Percentiles rank a stretch among this genome's conserved stretches.
phyloP scores from a whole-genome alignment of 2,329 filamentous ascomycete genomes.

The Paecilomyces formosus region DNA sequence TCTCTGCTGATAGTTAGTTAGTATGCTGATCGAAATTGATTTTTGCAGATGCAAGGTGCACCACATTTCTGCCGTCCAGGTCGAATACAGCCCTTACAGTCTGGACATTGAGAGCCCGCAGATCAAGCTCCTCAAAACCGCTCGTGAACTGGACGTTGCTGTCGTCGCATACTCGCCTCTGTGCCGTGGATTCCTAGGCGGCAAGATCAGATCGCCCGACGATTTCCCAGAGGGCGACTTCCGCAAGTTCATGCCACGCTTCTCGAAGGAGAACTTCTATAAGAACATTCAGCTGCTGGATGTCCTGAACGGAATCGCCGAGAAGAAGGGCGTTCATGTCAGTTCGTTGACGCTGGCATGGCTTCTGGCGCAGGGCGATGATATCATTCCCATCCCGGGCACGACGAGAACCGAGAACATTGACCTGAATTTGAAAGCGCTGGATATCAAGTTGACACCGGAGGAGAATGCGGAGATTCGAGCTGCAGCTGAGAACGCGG shows the following conservation, averaged over 20 bases:
- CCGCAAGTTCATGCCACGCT: slow-evolving; percentile 42
- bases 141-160: slow-evolving; percentile 38
- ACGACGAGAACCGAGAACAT: slow-evolving; percentile 17
- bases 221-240: slow-evolving; percentile 39
- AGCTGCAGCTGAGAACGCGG: slow-evolving; percentile 12
- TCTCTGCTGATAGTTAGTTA: not conserved
- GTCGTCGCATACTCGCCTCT: slow-evolving; percentile 34
- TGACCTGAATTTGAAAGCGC: slow-evolving; percentile 15
- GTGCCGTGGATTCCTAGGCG: slow-evolving; percentile 24
- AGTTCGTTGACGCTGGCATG: slow-evolving; percentile 10
- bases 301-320: slow-evolving; percentile 7
- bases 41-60: slow-evolving; percentile 26
- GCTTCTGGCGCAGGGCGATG: slow-evolving; percentile 4
- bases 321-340: slow-evolving; percentile 10
- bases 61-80: slow-evolving; percentile 44
- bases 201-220: slow-evolving; percentile 26
- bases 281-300: slow-evolving; percentile 46
- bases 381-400: slow-evolving; percentile 18
- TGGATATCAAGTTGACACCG: slow-evolving; percentile 13
- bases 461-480: slow-evolving; percentile 13
- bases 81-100: slow-evolving; percentile 44
- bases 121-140: slow-evolving; percentile 34
- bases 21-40: not conserved
- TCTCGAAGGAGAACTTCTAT: slow-evolving; percentile 46
- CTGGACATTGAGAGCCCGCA: slow-evolving; percentile 38